phyloP scores from a whole-genome alignment of 2,329 filamentous ascomycete species.

The Xylaria sp. region DNA sequence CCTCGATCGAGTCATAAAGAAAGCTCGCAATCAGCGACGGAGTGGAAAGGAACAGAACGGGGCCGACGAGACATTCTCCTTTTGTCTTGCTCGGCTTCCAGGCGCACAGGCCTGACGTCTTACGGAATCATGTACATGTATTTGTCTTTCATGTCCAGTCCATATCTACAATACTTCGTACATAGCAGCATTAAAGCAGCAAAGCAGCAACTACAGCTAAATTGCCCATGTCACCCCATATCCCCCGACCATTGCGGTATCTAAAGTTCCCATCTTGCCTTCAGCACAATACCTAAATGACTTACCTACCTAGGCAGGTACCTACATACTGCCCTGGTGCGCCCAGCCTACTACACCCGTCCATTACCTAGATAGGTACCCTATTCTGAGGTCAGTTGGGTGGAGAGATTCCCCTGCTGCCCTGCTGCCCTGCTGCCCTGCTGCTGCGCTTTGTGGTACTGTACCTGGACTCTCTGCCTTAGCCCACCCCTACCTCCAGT shows the following conservation, averaged over 20 bases:
- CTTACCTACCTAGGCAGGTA: background rate
- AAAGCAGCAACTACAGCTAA: too few relatives aligned
- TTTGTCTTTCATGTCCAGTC: too few relatives aligned
- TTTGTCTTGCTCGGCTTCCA: conserved; percentile 27
- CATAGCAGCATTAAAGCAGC: too few relatives aligned
- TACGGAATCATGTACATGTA: background rate
- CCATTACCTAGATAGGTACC: background rate
- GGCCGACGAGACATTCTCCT: conserved; percentile 24
- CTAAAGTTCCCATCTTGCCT: too few relatives aligned
- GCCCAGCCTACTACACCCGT: conserved; percentile 3
- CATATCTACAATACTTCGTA: background rate
- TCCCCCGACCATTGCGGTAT: too few relatives aligned
- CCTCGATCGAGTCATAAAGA: conserved; percentile 39
- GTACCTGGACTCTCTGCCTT: background rate
- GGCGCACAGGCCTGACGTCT: conserved; percentile 13
- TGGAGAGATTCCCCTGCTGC: background rate
- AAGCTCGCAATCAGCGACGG: conserved; percentile 25
- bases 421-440: background rate
- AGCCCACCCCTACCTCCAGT: background rate
- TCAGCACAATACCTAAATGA: too few relatives aligned
- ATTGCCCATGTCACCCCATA: too few relatives aligned
- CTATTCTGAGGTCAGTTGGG: too few relatives aligned
- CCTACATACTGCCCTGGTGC: background rate
- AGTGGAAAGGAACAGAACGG: conserved; percentile 8
- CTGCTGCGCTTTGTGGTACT: background rate